Conservation (phyloP, 129 eudicot species). For the Smallanthus sonchifolius region DNA sequence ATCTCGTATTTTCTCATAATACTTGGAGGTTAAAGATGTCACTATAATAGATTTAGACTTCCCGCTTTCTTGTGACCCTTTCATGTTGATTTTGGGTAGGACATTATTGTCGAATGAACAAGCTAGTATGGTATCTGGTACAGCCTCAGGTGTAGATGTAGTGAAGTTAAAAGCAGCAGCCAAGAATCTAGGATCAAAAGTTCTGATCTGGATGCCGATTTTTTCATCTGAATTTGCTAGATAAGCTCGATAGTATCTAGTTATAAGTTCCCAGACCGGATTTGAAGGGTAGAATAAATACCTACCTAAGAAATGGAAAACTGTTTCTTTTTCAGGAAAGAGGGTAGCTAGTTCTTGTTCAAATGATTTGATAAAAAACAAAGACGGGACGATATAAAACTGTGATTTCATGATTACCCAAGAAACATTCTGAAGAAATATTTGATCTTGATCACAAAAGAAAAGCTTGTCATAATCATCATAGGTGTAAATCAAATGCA, state of each 20-base stretch:
- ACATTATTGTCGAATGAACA: neutral
- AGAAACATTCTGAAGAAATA: neutral
- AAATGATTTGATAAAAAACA: neutral
- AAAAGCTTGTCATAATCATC: neutral
- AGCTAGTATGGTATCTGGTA: neutral
- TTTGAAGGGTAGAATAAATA: neutral
- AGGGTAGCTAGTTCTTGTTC: neutral
- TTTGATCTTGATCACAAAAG: constrained; percentile 1
- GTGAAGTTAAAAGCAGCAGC: neutral
- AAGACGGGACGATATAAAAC: neutral
- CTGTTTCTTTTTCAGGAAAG: neutral
- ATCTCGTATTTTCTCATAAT: constrained; percentile 1
- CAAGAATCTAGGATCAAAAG: neutral
- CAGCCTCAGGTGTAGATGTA: neutral
- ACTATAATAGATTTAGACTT: neutral
- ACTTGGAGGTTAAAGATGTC: neutral
- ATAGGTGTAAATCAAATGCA: neutral
- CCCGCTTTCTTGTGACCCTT: neutral
- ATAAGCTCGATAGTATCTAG: neutral
- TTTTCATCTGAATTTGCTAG: neutral
- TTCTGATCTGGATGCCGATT: constrained; percentile 1
- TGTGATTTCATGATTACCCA: neutral
- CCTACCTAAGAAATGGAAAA: neutral
- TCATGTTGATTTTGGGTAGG: neutral
- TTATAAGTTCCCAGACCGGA: neutral